These are phyloP conservation scores for Sarcodon aspratus DNA, from an alignment of 768 basidiomycete genomes.

Conservation along the genomic window DNA sequence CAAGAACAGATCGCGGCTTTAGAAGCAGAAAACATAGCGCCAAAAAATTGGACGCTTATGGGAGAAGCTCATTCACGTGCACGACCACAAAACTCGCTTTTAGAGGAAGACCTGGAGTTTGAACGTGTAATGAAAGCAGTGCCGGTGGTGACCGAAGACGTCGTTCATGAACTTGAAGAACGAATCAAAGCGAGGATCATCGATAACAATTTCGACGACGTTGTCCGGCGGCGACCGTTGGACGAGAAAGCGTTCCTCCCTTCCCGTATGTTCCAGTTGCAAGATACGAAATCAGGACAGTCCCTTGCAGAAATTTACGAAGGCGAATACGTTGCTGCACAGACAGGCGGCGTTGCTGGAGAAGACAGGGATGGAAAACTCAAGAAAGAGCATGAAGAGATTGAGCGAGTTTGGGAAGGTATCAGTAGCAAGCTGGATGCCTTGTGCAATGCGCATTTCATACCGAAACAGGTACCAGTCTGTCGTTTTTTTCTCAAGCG, in stretches of 20 bases:
- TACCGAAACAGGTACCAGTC: conserved; percentile 73
- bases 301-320: conserved; percentile 96
- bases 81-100: conserved; percentile 82
- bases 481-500: conserved; percentile 1
- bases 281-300: conserved; percentile 79
- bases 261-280: conserved; percentile 78
- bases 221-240: conserved; percentile 66
- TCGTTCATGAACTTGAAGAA: conserved; percentile 73
- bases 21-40: conserved; percentile 78
- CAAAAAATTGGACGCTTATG: conserved; percentile 88
- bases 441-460: conserved; percentile 88
- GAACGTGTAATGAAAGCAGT: conserved; percentile 81
- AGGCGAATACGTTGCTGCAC: conserved; percentile 71
- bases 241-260: conserved; percentile 88
- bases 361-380: conserved; percentile 88
- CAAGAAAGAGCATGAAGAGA: conserved; percentile 79
- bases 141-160: conserved; percentile 85
- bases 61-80: conserved; percentile 79
- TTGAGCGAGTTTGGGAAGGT: conserved; percentile 73
- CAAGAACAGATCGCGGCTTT: conserved; percentile 70
- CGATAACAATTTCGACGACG: conserved; percentile 84
- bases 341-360: conserved; percentile 36
- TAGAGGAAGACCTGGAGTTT: conserved; percentile 93
- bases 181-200: conserved; percentile 83
- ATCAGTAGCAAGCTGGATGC: conserved; percentile 88